Conservation (phyloP, 768 basidiomycete species). For the Phlegmacium glaucopus region DNA sequence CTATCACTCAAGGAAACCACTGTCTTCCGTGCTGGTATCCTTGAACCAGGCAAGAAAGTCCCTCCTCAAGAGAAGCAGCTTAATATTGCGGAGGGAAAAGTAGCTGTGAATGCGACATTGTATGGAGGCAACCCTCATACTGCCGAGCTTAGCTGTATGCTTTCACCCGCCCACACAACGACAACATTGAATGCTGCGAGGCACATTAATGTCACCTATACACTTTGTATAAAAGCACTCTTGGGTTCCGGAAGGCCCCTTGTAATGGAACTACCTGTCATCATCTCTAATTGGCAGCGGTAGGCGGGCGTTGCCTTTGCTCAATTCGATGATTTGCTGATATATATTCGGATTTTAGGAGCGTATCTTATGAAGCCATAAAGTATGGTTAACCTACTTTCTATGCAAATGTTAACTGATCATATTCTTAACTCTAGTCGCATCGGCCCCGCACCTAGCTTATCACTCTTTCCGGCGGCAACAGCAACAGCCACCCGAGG, state of each 20-base stretch:
- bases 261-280: constrained; percentile 72
- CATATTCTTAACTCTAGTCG: constrained; percentile 28
- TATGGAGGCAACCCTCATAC: constrained; percentile 69
- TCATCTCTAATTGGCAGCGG: constrained; percentile 87
- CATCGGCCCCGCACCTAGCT: constrained; percentile 43
- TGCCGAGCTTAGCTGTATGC: constrained; percentile 67
- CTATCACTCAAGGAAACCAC: constrained; percentile 76
- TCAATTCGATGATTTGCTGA: constrained; percentile 2
- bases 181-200: constrained; percentile 79
- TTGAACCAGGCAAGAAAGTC: constrained; percentile 51
- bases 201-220: constrained; percentile 84
- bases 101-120: constrained; percentile 69
- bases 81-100: constrained; percentile 66
- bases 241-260: constrained; percentile 65
- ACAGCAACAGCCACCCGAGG: constrained; percentile 5
- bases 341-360: constrained; percentile 35
- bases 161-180: constrained; percentile 73
- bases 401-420: constrained; percentile 1
- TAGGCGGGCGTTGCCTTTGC: constrained; percentile 28
- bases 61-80: constrained; percentile 52
- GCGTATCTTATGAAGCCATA: constrained; percentile 70
- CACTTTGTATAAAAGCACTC: constrained; percentile 71
- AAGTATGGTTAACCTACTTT: constrained; percentile 33
- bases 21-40: constrained; percentile 64
- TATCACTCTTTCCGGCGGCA: constrained; percentile 37